phyloP scores from a whole-genome alignment of 208 protist species.

The Wallacemonas sp. region DNA sequence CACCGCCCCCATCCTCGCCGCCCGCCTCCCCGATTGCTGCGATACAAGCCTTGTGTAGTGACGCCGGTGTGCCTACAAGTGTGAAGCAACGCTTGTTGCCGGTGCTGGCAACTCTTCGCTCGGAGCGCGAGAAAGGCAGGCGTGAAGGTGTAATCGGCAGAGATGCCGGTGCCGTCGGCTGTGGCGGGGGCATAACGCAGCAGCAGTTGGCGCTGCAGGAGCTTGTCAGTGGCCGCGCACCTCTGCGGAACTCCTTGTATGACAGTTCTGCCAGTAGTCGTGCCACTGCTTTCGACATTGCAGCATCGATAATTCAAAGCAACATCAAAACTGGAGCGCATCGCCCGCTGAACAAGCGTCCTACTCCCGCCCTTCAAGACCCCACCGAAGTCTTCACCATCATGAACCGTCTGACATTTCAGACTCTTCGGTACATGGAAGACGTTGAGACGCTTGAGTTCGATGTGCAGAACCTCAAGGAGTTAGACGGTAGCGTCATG shows the following conservation, averaged over 20 bases:
- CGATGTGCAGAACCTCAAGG: constrained; percentile 53
- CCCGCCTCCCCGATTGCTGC: background rate
- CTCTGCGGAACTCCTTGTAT: constrained; percentile 22
- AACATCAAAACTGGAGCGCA: background rate
- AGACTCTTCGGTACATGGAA: constrained; percentile 80
- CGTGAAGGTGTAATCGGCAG: background rate
- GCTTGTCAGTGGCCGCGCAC: constrained; percentile 25
- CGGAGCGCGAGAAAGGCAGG: background rate
- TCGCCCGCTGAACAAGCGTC: constrained; percentile 21
- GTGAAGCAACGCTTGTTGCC: constrained; percentile 4
- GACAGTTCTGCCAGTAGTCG: constrained; percentile 7
- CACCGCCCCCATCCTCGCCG: background rate
- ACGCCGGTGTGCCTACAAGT: background rate
- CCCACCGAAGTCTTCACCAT: constrained; percentile 62
- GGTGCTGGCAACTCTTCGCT: background rate
- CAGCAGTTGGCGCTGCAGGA: constrained; percentile 11
- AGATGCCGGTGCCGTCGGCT: background rate
- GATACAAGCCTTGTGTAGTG: constrained; percentile 6
- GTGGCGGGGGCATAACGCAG: background rate
- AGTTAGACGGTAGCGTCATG: constrained; percentile 77
- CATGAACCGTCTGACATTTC: constrained; percentile 65
- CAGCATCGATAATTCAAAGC: constrained; percentile 21
- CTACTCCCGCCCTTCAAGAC: constrained; percentile 50
- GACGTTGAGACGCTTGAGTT: constrained; percentile 78
- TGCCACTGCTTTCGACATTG: constrained; percentile 29